A percentile compares a stretch with the other conserved stretches of the same genome.
phyloP scores from a whole-genome alignment of 2,329 filamentous ascomycete genomes.

The Coniochaeta sp. region DNA sequence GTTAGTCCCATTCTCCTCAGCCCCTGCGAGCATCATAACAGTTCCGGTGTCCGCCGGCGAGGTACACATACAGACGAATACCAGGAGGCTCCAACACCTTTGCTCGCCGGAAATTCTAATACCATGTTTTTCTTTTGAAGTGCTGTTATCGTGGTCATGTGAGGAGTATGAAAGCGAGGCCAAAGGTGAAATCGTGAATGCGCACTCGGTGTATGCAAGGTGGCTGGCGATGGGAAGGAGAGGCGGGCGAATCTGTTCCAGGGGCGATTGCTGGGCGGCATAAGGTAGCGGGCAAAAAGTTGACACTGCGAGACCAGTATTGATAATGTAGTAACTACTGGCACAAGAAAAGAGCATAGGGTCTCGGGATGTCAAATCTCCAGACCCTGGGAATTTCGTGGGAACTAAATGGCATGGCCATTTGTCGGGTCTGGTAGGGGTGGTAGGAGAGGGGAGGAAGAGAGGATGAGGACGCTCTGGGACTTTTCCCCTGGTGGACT shows the following conservation, averaged over 20 bases:
- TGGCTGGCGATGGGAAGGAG: background rate
- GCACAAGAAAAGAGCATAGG: background rate
- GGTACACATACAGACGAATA: background rate
- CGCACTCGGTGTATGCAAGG: background rate
- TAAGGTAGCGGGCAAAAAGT: background rate
- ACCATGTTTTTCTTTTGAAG: background rate
- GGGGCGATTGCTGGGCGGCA: background rate
- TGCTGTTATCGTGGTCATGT: background rate
- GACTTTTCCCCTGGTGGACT: background rate
- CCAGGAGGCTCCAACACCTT: background rate
- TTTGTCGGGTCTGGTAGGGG: background rate
- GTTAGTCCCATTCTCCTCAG: background rate
- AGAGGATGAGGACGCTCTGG: background rate
- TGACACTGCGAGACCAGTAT: background rate
- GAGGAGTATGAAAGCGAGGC: background rate
- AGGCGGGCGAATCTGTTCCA: background rate
- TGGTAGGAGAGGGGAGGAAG: no score
- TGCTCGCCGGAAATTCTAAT: background rate
- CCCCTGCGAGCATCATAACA: background rate
- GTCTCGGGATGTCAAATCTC: background rate
- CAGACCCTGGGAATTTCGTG: background rate
- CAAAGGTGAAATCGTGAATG: background rate
- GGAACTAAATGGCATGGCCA: background rate
- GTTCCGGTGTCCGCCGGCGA: background rate
- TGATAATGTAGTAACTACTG: background rate